phyloP scores from a whole-genome alignment of 2,329 filamentous ascomycete genomes.

The Dryadomyces quercus-mongolicae region DNA sequence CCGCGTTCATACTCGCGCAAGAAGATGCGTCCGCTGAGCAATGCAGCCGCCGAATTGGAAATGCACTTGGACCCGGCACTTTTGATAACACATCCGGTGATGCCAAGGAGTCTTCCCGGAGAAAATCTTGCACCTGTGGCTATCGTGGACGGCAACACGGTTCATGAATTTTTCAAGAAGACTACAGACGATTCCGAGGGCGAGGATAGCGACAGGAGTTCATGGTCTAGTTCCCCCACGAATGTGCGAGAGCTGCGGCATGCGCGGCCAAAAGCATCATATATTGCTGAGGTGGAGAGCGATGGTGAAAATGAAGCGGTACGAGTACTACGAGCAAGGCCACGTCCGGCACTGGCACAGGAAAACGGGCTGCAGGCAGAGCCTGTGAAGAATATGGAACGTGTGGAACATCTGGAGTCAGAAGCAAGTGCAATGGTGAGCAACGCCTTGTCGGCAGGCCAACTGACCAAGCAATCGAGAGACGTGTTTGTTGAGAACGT shows the following conservation, averaged over 20 bases:
- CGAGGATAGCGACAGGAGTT: background rate
- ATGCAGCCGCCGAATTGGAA: constrained; percentile 20
- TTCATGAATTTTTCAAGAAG: background rate
- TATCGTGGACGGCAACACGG: constrained; percentile 4
- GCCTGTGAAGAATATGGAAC: too few relatives aligned
- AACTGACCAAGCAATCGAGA: too few relatives aligned
- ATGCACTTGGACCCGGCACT: constrained; percentile 43
- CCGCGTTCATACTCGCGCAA: constrained; percentile 29
- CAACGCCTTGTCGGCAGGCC: too few relatives aligned
- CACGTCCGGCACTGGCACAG: background rate
- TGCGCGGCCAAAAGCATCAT: constrained; percentile 7
- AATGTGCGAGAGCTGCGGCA: constrained; percentile 10
- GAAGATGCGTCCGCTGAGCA: constrained; percentile 24
- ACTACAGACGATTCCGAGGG: background rate
- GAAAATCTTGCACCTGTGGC: background rate
- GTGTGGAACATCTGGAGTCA: background rate
- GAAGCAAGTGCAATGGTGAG: background rate
- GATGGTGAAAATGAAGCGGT: constrained; percentile 3
- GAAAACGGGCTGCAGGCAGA: background rate
- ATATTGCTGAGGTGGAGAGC: constrained; percentile 6
- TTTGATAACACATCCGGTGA: constrained; percentile 12
- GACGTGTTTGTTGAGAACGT: constrained; percentile 1
- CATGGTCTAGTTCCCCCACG: background rate
- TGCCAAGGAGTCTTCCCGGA: background rate
- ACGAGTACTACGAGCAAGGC: background rate